Evolutionary conservation across 257 asterid genomes (phyloP).

Genomic region (Knoxia roxburghii): DNA sequence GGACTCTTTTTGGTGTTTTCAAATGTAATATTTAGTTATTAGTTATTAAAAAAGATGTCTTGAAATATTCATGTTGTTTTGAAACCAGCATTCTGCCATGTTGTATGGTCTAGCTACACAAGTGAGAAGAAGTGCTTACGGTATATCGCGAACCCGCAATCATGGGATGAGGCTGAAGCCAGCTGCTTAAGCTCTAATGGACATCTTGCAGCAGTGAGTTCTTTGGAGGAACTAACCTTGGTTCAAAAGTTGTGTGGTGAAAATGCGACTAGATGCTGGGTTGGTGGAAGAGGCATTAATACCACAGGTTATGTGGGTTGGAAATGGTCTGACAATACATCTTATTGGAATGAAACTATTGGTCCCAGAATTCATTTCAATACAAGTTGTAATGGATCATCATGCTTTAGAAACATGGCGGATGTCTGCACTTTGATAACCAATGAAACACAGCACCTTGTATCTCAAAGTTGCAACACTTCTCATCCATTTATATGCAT

Average conservation of each 20-base stretch:
- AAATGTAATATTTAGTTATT: neutral
- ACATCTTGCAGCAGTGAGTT: conserved; percentile 58
- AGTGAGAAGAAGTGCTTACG: conserved; percentile 49
- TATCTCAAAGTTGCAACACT: conserved; percentile 60
- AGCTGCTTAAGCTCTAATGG: conserved; percentile 53
- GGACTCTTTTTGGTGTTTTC: neutral
- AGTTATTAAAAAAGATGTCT: neutral
- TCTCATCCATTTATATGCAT: conserved; percentile 64
- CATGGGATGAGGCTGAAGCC: conserved; percentile 76
- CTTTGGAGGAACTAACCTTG: conserved; percentile 47
- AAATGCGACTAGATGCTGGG: conserved; percentile 66
- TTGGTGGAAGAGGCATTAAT: conserved; percentile 60
- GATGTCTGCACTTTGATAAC: conserved; percentile 54
- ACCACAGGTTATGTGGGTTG: conserved; percentile 31
- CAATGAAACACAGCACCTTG: conserved; percentile 38
- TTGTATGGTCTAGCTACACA: conserved; percentile 55
- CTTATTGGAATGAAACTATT: conserved; percentile 47
- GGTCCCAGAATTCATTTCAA: conserved; percentile 21
- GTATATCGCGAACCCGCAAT: conserved; percentile 34
- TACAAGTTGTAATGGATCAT: conserved; percentile 40
- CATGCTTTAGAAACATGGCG: conserved; percentile 33
- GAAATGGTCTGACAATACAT: conserved; percentile 74
- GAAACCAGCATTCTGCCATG: conserved; percentile 47
- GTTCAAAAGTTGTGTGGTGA: conserved; percentile 51
- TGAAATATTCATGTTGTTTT: conserved; percentile 2